Evolutionary conservation across 2,329 filamentous ascomycete species (phyloP).

Genomic region (Aspergillus sp.): DNA sequence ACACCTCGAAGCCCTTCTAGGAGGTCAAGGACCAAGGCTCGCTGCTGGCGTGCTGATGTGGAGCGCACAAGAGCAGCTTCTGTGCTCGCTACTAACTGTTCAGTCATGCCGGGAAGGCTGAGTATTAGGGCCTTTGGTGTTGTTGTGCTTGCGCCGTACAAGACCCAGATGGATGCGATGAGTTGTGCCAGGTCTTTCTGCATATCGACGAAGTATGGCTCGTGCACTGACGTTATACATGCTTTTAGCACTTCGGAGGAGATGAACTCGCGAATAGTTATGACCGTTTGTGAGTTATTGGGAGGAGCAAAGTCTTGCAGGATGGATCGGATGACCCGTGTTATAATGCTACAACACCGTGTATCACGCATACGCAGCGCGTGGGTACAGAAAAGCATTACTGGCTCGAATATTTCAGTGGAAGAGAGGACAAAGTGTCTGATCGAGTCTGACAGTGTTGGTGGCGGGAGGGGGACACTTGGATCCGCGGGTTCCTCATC

Average conservation of each 20-base stretch:
- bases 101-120: slow-evolving; percentile 73
- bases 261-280: slow-evolving; percentile 83
- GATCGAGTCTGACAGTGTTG: slow-evolving; percentile 59
- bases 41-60: slow-evolving; percentile 69
- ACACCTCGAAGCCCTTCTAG: slow-evolving; percentile 85
- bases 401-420: slow-evolving; percentile 75
- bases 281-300: slow-evolving; percentile 52
- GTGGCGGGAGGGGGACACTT: slow-evolving; percentile 31
- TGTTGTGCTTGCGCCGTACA: slow-evolving; percentile 67
- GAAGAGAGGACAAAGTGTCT: slow-evolving; percentile 80
- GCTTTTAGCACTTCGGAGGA: slow-evolving; percentile 85
- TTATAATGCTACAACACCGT: slow-evolving; percentile 79
- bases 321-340: slow-evolving; percentile 81
- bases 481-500: slow-evolving; percentile 36
- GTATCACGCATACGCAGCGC: slow-evolving; percentile 87
- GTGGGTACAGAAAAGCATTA: slow-evolving; percentile 89
- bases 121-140: slow-evolving; percentile 77
- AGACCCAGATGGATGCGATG: slow-evolving; percentile 79
- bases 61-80: slow-evolving; percentile 58
- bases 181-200: slow-evolving; percentile 88
- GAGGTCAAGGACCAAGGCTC: slow-evolving; percentile 78
- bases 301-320: slow-evolving; percentile 70
- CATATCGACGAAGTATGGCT: slow-evolving; percentile 93
- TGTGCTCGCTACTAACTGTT: slow-evolving; percentile 65
- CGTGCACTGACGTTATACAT: slow-evolving; percentile 85